Conservation (phyloP, 2,329 filamentous ascomycete species). For the Calycina herbarum region DNA sequence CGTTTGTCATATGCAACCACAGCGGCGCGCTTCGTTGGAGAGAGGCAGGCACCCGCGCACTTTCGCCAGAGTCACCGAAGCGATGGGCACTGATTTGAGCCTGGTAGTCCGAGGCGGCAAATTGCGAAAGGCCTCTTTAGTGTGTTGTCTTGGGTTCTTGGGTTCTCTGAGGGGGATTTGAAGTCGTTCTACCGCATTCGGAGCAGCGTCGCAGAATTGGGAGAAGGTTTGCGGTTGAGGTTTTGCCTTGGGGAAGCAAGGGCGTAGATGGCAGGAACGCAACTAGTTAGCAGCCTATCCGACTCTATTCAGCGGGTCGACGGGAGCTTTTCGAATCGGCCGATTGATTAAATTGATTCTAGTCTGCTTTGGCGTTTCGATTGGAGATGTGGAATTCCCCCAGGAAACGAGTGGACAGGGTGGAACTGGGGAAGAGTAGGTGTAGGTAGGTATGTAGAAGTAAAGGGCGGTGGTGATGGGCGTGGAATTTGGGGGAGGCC, state of each 20-base stretch:
- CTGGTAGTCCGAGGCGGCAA: constrained; percentile 17
- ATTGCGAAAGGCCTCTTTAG: constrained; percentile 25
- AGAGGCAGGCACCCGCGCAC: constrained; percentile 35
- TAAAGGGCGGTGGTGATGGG: constrained; percentile 2
- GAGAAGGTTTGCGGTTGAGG: constrained; percentile 21
- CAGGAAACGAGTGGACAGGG: constrained; percentile 20
- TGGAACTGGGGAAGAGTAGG: constrained; percentile 4
- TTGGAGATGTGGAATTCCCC: constrained; percentile 18
- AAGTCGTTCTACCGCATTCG: constrained; percentile 26
- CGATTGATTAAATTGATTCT: background rate
- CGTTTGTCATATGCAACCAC: constrained; percentile 40
- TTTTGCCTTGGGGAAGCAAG: constrained; percentile 30
- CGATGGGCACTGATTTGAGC: constrained; percentile 9
- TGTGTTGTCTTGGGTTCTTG: constrained; percentile 20
- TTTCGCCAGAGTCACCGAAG: constrained; percentile 21
- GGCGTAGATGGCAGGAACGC: constrained; percentile 30
- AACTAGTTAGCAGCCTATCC: constrained; percentile 21
- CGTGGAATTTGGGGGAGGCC: background rate
- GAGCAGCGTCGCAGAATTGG: constrained; percentile 17
- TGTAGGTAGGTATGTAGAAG: constrained; percentile 1
- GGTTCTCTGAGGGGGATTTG: constrained; percentile 14
- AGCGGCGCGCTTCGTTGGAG: constrained; percentile 31
- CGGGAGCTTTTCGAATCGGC: background rate
- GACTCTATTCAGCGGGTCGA: background rate
- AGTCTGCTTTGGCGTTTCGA: too few species aligned